These are phyloP conservation scores for Lagenidium giganteum DNA, from an alignment of 352 stramenopile species.

Conservation along the genomic window DNA sequence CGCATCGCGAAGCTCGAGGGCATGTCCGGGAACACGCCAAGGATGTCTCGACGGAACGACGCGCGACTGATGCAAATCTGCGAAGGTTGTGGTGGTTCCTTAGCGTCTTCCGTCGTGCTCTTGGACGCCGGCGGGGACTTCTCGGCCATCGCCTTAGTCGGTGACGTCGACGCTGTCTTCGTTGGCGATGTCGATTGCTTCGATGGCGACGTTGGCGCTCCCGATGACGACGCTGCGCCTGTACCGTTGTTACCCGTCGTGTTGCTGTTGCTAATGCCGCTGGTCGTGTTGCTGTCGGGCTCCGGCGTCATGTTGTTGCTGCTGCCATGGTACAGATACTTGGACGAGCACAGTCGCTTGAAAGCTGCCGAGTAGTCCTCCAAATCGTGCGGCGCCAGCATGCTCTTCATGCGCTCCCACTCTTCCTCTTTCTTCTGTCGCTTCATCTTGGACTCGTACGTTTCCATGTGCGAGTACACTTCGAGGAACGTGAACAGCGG, in stretches of 20 bases:
- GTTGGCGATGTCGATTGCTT: constrained; percentile 3
- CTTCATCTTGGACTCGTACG: constrained; percentile 79
- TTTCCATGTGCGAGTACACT: constrained; percentile 85
- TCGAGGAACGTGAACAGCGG: constrained; percentile 87
- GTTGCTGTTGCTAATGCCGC: constrained; percentile 14
- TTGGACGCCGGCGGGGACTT: constrained; percentile 27
- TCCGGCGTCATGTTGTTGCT: constrained; percentile 18
- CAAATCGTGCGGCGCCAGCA: constrained; percentile 52
- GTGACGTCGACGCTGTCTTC: constrained; percentile 1
- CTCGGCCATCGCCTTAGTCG: neutral
- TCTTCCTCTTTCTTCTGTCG: constrained; percentile 86
- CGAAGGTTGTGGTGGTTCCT: constrained; percentile 10
- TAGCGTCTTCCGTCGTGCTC: constrained; percentile 33
- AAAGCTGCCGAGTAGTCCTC: constrained; percentile 75
- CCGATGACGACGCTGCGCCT: too few relatives aligned
- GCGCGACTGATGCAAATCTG: constrained; percentile 79
- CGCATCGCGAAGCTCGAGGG: constrained; percentile 86
- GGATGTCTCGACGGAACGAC: constrained; percentile 80
- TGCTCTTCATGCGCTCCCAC: constrained; percentile 84
- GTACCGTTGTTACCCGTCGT: too few relatives aligned
- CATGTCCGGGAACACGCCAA: constrained; percentile 87
- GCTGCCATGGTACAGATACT: constrained; percentile 74
- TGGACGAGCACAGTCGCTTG: constrained; percentile 77
- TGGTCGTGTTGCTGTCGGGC: neutral
- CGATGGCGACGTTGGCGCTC: constrained; percentile 13